Conservation (phyloP, 2,329 filamentous ascomycete genomes). For the Sporothrix inflata region DNA sequence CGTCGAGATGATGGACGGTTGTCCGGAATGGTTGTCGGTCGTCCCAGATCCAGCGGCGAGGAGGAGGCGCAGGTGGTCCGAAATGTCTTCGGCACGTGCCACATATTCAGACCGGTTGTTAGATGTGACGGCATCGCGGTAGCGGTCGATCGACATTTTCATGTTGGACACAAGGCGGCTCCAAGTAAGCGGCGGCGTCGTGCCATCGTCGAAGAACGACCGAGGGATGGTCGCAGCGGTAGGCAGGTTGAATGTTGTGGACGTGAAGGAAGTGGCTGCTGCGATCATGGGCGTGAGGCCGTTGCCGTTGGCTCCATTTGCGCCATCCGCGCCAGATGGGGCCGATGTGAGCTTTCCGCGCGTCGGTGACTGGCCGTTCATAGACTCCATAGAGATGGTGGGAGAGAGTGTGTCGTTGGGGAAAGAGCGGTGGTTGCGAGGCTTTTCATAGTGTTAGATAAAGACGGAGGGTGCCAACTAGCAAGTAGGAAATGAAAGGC, state of each 20-base stretch:
- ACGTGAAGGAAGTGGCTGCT: constrained; percentile 66
- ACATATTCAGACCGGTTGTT: constrained; percentile 89
- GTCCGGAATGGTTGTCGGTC: constrained; percentile 97
- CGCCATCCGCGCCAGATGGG: constrained; percentile 59
- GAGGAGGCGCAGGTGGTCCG: constrained; percentile 88
- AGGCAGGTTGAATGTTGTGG: constrained; percentile 59
- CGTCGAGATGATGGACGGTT: constrained; percentile 97
- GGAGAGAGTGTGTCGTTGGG: constrained; percentile 73
- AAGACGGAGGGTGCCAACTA: not conserved
- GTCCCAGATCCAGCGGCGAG: constrained; percentile 96
- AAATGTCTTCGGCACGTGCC: constrained; percentile 93
- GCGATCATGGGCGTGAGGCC: constrained; percentile 55
- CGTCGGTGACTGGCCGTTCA: constrained; percentile 67
- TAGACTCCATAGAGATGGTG: constrained; percentile 88
- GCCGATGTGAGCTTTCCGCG: constrained; percentile 45
- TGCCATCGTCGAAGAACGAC: constrained; percentile 90
- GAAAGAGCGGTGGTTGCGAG: constrained; percentile 67
- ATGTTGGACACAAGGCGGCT: constrained; percentile 88
- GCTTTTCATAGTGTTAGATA: constrained; percentile 42
- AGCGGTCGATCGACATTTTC: constrained; percentile 85
- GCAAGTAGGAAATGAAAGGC: not conserved
- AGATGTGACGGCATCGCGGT: constrained; percentile 84
- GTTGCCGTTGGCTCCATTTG: constrained; percentile 47
- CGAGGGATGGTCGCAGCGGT: constrained; percentile 68
- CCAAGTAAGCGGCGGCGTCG: constrained; percentile 82